phyloP scores from a whole-genome alignment of 345 rosid species.

The Salix dunnii region DNA sequence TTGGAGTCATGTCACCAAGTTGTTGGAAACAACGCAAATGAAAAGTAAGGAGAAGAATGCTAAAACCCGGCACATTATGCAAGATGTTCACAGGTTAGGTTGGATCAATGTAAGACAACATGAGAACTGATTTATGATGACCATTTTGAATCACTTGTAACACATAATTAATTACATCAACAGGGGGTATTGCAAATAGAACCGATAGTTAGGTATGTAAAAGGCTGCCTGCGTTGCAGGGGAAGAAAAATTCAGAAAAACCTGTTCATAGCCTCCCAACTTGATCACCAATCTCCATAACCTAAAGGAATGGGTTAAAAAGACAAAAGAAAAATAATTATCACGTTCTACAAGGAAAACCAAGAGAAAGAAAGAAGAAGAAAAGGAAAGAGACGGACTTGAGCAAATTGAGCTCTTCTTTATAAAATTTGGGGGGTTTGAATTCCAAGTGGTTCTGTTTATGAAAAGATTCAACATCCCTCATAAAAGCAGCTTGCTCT shows the following conservation, averaged over 20 bases:
- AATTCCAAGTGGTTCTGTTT: constrained; percentile 25
- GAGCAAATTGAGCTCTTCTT: constrained; percentile 35
- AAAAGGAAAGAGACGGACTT: constrained; percentile 16
- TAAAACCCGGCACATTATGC: no score
- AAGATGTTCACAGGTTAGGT: no score
- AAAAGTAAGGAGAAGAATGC: background rate
- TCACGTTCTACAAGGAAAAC: background rate
- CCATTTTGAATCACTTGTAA: no score
- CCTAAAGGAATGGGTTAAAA: constrained; percentile 10
- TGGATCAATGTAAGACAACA: no score
- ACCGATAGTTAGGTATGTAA: background rate
- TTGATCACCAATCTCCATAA: constrained; percentile 34
- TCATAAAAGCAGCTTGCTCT: constrained; percentile 27
- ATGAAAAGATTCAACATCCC: constrained; percentile 24
- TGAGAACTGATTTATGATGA: no score
- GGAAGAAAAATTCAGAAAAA: constrained; percentile 1
- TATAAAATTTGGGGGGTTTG: constrained; percentile 32
- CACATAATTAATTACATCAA: background rate
- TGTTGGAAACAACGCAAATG: background rate
- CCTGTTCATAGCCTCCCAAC: constrained; percentile 36
- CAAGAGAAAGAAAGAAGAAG: background rate
- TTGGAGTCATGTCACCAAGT: background rate
- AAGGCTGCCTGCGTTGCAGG: background rate
- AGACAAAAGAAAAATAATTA: background rate
- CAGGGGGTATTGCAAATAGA: background rate